Evolutionary conservation across 768 basidiomycete species (phyloP), one percentile per base, ranked within the genome.

Genomic region (Boletus insuetus): DNA sequence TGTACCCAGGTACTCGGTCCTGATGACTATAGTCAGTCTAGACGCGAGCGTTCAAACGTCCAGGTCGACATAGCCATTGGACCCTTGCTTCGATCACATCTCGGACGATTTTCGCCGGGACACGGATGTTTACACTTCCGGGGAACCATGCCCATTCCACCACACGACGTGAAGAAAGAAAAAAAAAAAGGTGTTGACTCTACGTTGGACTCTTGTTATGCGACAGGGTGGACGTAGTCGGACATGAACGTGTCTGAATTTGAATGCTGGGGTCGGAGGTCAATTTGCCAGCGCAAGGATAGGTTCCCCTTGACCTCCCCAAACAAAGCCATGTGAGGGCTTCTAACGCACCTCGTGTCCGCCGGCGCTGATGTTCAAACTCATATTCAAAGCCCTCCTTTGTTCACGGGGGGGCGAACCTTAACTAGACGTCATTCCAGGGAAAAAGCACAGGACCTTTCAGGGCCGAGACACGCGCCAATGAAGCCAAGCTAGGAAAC

Each of bases 331-430:
- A 55, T 45, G 51, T 31, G 54, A 32, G 50, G 34, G 64, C 65
- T 67, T 69, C 69, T 68, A 58, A 65, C 62, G 53, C 50, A 49
- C 69, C 68, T 71, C 68, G 58, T 69, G 68, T 65, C 53, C 38
- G 14, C 13, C 38, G 31, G 29, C 38, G 46, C 32, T 32, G 38
- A 50, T 50, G 48, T 58, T 42, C 40, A 42, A 38, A 47, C 32
- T 45, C 40, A 39, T 56, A 46, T 43, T 45, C 38, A 59, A 55
- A 53, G 41, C 43, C 39, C 26, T 38, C 41, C 22, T 49, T 52
- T 44, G 48, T 59, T 55, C 60, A 51, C 59, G 41, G 39, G 29
- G 29, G 2, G 48, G 35, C 51, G 55, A 68, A 68, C 65, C 54
- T 67, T 67, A 53, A 58, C 29, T 48, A 32, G 58, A 37, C 48